A percentile compares a stretch with the other conserved stretches of the same genome.
These are phyloP conservation scores for Oenanthe sinensis DNA, from an alignment of 129 eudicot genomes.

Conservation along the genomic window DNA sequence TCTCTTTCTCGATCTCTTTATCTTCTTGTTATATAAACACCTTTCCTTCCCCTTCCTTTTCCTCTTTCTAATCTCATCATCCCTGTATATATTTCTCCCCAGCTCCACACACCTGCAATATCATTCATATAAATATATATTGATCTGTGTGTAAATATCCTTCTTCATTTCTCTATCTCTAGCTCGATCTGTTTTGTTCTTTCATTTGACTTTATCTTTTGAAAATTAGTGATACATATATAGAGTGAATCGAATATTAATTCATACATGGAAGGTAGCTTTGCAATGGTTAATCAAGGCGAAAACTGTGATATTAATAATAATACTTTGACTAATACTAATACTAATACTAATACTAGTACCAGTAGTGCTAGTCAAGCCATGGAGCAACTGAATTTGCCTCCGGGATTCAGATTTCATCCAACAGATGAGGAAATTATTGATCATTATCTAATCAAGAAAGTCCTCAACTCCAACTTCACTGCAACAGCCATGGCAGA, in stretches of 20 bases:
- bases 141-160: not conserved
- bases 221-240: not conserved
- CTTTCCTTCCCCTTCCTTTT: not conserved
- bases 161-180: not conserved
- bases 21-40: constrained; percentile 15
- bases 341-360: not conserved
- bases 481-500: constrained; percentile 52
- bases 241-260: not conserved
- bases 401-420: constrained; percentile 77
- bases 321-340: not conserved
- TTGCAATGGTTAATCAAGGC: constrained; percentile 3
- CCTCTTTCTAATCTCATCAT: constrained; percentile 15
- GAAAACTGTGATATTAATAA: not conserved
- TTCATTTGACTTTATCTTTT: not conserved
- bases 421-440: constrained; percentile 77
- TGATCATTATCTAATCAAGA: constrained; percentile 51
- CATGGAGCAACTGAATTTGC: constrained; percentile 28
- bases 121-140: too few species aligned
- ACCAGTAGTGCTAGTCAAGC: not conserved
- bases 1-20: not conserved
- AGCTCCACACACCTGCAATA: not conserved
- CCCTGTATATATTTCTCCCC: not conserved
- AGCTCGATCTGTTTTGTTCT: not conserved
- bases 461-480: constrained; percentile 35
- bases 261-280: not conserved